These are phyloP conservation scores for Monascus ruber DNA, from an alignment of 2,329 filamentous ascomycete genomes.

Conservation along the genomic window DNA sequence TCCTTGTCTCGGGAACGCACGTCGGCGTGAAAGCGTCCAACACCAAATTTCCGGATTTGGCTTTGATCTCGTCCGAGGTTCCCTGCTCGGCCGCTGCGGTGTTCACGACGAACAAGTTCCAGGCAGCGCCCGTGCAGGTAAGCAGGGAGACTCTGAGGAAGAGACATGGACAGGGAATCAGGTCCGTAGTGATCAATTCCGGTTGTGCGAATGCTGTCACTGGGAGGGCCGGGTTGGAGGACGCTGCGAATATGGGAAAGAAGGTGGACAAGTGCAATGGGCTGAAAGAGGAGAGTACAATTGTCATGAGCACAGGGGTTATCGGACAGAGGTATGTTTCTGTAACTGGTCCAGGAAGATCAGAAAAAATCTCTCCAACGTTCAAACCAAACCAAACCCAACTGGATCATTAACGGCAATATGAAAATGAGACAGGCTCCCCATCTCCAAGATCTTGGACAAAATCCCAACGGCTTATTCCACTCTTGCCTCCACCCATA, in stretches of 20 bases:
- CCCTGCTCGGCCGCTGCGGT: constrained; percentile 83
- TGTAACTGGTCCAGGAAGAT: neutral
- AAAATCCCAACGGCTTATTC: constrained; percentile 67
- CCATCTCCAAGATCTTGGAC: constrained; percentile 78
- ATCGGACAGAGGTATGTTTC: constrained; percentile 69
- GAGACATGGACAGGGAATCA: constrained; percentile 57
- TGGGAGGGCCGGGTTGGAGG: constrained; percentile 75
- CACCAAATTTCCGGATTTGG: constrained; percentile 81
- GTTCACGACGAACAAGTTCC: constrained; percentile 97
- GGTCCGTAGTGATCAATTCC: constrained; percentile 82
- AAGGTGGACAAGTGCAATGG: constrained; percentile 59
- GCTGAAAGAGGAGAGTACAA: constrained; percentile 48
- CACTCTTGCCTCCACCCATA: constrained; percentile 61
- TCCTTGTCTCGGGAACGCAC: constrained; percentile 73
- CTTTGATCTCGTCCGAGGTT: constrained; percentile 72
- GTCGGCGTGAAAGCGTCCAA: constrained; percentile 92
- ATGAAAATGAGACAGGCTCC: constrained; percentile 46
- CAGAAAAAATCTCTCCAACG: neutral
- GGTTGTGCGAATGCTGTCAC: constrained; percentile 97
- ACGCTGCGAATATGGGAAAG: constrained; percentile 73
- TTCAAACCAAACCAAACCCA: neutral
- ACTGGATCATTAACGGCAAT: neutral
- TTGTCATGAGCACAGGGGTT: constrained; percentile 97
- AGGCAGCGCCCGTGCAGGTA: constrained; percentile 86
- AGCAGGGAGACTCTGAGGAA: constrained; percentile 60